Base-by-base conservation (phyloP, 164 flowering plant genomes). In the Vitis rupestris region DNA sequence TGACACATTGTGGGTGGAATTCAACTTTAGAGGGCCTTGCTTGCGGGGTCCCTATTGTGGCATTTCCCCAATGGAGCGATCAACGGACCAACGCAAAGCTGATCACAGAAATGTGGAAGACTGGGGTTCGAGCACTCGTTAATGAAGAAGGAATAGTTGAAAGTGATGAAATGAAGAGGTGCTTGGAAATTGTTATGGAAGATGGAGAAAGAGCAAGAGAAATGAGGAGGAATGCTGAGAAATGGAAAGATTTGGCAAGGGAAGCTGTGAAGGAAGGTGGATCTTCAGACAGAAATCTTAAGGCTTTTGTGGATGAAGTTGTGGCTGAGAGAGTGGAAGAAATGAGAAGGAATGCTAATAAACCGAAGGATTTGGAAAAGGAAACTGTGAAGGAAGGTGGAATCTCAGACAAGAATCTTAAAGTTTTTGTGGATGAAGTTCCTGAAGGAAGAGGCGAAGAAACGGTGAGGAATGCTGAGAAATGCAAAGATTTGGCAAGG, bases 1-100 rank as follows among this genome's bases (percentile, higher is more conserved):
- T 80, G 48, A 80, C 84, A 3, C 88, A 80, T 44, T 83, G 86
- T 48, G 89, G 86, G 48, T 83, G 87, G 82, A 81, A 82, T 49
- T 85, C 86, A 23, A 72, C 72, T 3, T 11, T 73, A 16, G 81
- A 81, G 70, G 74, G 85, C 58, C 19, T 83, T 11, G 64, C 14
- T 2, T 49, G 10, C 0, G 84, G 86, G 2, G 78, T 72, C 8
- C 86, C 86, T 2, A 37, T 75, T 70, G 79, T 83, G 68, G 78
- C 71, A 7, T 72, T 79, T 12, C 86, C 82, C 0, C 79, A 70
- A 64, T 79, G 77, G 79, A 15, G 72, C 0, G 86, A 83, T 58
- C 86, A 83, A 48, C n/a, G 29, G n/a, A 79, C 84, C 1, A 81
- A 76, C 19, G 81, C 82, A 0, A 83, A 75, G 71, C 55, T 83